Evolutionary conservation across 2,329 filamentous ascomycete species (phyloP), one percentile per base, ranked within the genome.

Genomic region (Ascochyta pisi): DNA sequence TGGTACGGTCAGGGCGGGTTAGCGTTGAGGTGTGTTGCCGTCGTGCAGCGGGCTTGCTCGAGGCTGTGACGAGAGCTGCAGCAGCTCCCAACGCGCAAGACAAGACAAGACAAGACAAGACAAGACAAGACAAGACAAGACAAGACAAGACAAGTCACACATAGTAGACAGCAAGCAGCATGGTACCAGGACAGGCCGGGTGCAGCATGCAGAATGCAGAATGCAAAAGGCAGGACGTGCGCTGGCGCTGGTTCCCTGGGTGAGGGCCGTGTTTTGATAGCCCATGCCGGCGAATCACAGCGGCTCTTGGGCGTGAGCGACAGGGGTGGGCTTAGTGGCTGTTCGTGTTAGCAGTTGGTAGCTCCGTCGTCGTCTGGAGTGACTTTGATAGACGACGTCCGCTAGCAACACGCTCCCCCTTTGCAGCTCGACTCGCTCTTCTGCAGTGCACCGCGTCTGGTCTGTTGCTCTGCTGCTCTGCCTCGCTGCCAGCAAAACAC

Each of bases 201-300:
- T 15, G 31, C 15, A n/a, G 38, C 15, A 16, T 37, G 24, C 54
- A 52, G 39, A 22, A 27, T 31, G 43, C 54, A 49, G 43, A 57
- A 27, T 42, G 40, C 40, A 44, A 15, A 44, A 48, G 44, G 47
- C 54, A 45, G 38, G 43, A 37, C 27, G 40, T 52, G 54, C 58
- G 50, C 50, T 26, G 50, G 54, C 58, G 50, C 50, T 34, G 50
- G 59, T 64, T 62, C 44, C 62, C 60, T 49, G 52, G 59, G 58
- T 51, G 57, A 60, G 54, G 54, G 54, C 43, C 34, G 24, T 64
- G 61, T 64, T 64, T 58, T 62, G 58, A 53, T 62, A 46, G 49
- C 50, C 34, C 34, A 15, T 40, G 39, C 37, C 39, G 54, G 39
- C 54, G 48, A 57, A 52, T 57, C 42, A 52, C 10, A 35, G 43